phyloP scores from a whole-genome alignment of 331 rosid genomes.

The Rhamnella rubrinervis region DNA sequence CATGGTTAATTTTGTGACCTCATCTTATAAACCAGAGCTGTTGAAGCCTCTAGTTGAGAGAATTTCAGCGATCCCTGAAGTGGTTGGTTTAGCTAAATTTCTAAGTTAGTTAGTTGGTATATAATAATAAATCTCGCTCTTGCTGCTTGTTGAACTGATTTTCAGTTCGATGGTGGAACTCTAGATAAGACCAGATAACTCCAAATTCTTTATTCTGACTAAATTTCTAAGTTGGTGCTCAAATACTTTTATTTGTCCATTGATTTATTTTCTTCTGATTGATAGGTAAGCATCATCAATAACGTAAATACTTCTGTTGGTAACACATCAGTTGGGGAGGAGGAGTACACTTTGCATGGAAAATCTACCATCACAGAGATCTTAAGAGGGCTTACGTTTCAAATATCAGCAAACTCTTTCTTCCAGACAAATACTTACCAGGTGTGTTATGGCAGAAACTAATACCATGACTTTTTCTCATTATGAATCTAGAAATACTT shows the following conservation, averaged over 20 bases:
- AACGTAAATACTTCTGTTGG: constrained; percentile 90
- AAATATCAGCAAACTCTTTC: constrained; percentile 96
- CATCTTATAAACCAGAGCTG: constrained; percentile 74
- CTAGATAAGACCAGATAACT: too few relatives aligned
- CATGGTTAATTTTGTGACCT: constrained; percentile 96
- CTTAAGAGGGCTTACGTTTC: constrained; percentile 85
- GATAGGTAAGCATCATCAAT: constrained; percentile 77
- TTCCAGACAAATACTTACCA: constrained; percentile 92
- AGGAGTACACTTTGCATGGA: constrained; percentile 79
- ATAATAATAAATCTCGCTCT: background rate
- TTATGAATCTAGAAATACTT: constrained; percentile 7
- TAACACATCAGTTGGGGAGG: constrained; percentile 92
- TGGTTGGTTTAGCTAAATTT: constrained; percentile 56
- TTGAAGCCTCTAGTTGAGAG: constrained; percentile 68
- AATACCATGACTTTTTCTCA: constrained; percentile 1
- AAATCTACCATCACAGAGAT: constrained; percentile 81
- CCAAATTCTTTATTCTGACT: too few relatives aligned
- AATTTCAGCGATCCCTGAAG: constrained; percentile 76
- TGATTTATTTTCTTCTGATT: constrained; percentile 8
- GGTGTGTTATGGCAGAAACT: constrained; percentile 42
- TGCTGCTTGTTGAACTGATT: background rate
- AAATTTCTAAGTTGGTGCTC: too few relatives aligned
- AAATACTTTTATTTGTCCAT: constrained; percentile 6
- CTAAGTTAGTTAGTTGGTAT: constrained; percentile 15
- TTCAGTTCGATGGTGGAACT: background rate